These are phyloP conservation scores for Daldinia sp. DNA, from an alignment of 2,329 filamentous ascomycete genomes.

Conservation along the genomic window DNA sequence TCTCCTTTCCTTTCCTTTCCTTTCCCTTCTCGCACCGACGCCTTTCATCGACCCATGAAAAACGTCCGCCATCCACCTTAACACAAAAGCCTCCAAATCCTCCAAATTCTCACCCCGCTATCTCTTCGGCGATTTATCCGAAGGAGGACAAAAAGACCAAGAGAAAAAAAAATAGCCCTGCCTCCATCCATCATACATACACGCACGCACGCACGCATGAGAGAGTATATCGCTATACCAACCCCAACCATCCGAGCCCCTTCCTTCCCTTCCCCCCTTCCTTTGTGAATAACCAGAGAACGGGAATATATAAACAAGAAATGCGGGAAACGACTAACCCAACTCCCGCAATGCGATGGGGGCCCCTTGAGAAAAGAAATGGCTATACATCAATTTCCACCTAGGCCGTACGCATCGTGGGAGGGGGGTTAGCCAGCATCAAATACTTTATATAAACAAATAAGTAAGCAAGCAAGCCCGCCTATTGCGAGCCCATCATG, in stretches of 20 bases:
- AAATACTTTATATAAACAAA: slow-evolving; percentile 19
- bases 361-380: not conserved
- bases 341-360: not conserved
- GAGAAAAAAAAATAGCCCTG: not conserved
- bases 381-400: not conserved
- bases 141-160: not conserved
- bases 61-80: not conserved
- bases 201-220: not conserved
- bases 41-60: slow-evolving; percentile 2
- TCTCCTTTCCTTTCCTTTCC: too few species aligned
- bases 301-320: not conserved
- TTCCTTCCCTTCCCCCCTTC: not conserved
- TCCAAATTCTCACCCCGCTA: not conserved
- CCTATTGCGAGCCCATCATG: slow-evolving; percentile 8
- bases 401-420: not conserved
- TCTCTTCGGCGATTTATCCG: not conserved
- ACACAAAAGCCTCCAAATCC: not conserved
- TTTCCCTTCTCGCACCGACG: not conserved
- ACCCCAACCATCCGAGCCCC: not conserved
- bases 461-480: slow-evolving; percentile 3
- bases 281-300: slow-evolving; percentile 2
- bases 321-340: not conserved
- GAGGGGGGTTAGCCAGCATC: not conserved
- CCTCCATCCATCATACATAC: not conserved
- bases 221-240: not conserved